Conservation (phyloP, 805 yeast species). For the Wickerhamomyces tratensis region DNA sequence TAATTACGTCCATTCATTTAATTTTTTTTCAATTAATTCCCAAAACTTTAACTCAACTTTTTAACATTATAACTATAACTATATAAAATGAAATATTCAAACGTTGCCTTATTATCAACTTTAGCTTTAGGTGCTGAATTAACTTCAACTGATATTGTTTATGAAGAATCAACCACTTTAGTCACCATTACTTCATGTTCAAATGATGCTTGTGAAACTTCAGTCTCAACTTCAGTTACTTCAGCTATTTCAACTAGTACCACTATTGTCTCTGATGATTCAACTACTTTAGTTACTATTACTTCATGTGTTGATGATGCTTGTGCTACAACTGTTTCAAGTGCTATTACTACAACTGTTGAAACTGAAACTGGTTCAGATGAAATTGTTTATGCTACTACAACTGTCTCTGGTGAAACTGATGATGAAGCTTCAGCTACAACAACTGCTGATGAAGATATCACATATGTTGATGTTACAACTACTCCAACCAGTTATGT, state of each 20-base stretch:
- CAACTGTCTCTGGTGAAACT: conserved; percentile 4
- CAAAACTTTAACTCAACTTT: neutral
- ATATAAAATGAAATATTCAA: conserved; percentile 15
- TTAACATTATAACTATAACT: neutral
- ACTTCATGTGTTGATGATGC: conserved; percentile 17
- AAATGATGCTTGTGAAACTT: neutral
- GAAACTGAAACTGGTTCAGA: conserved; percentile 13
- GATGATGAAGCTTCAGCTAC: conserved; percentile 17
- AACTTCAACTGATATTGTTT: conserved; percentile 10
- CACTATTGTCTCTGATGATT: conserved; percentile 3
- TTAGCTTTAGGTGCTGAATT: conserved; percentile 14
- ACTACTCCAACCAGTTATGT: conserved; percentile 38
- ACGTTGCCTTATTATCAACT: conserved; percentile 11
- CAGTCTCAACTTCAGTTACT: neutral
- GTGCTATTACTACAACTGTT: conserved; percentile 9
- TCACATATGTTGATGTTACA: conserved; percentile 37
- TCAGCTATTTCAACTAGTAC: neutral
- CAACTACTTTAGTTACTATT: conserved; percentile 16
- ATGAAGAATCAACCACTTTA: neutral
- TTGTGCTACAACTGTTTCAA: conserved; percentile 10
- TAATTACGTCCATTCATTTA: neutral
- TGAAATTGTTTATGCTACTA: conserved; percentile 13
- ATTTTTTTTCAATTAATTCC: no score
- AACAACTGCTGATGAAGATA: conserved; percentile 17
- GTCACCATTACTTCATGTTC: neutral